Base-by-base conservation (phyloP, 2,329 filamentous ascomycete species). In the Talaromyces sp. region DNA sequence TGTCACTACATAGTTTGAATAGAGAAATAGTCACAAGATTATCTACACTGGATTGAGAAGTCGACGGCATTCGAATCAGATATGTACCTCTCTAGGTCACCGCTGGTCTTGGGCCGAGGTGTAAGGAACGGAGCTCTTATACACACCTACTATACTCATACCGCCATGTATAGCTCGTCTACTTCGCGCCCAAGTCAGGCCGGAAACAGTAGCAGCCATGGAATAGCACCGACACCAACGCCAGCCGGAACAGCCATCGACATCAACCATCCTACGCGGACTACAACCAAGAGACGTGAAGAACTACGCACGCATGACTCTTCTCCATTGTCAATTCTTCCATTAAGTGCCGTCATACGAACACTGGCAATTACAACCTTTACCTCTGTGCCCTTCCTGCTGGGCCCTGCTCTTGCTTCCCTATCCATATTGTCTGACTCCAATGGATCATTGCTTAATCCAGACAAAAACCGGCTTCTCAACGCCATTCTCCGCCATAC, bases 381-480 rank as follows among this genome's bases (percentile, higher is more conserved):
- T 39, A 65, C 65, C n/a, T 66, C 65, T 3, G 50, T 58, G 1
- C 65, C 65, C 5, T 18, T 50, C 28, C 83, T 96, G 4, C 84
- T 96, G 1, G 79, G 80, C 1, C 87, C 90, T 0, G 92, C 89
- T 7, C 81, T 95, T 54, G 81, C 81, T 60, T 74, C 89, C 63
- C 88, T 96, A 77, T 84, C 82, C 6, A 73, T 83, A 23, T 83
- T 96, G 68, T 89, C 92, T 11, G 83, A 91, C 73, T 87, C 89
- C 28, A 84, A 84, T 58, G 87, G 80, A 63, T 79, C 84, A 1
- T 61, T 92, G 0, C 81, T 95, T 63, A 88, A 88, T 73, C 87
- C 92, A 4, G 91, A 96, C 71, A 81, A 79, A 59, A 96, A 96
- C 72, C 86, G 86, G 0, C 54, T 93, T 1, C 81, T 96, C 16